phyloP scores from a whole-genome alignment of 2,329 filamentous ascomycete genomes.

The Colletotrichum tamarilloi region DNA sequence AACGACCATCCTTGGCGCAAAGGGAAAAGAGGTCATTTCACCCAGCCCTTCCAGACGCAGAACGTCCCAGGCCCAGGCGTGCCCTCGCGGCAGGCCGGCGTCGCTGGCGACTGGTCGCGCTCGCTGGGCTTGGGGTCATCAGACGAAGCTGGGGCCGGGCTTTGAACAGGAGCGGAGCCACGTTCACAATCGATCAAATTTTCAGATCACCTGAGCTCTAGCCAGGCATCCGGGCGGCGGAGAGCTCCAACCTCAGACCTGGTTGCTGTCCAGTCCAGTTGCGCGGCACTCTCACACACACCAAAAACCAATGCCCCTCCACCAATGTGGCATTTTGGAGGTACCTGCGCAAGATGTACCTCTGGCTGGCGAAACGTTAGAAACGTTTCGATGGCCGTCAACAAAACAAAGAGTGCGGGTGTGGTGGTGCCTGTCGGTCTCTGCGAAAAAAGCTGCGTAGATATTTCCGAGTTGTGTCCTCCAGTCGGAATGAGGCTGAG shows the following conservation, averaged over 20 bases:
- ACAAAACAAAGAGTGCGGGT: neutral
- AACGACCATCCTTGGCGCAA: constrained; percentile 18
- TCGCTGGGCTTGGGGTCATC: constrained; percentile 21
- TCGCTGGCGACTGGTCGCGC: constrained; percentile 29
- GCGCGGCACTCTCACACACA: constrained; percentile 15
- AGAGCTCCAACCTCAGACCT: constrained; percentile 27
- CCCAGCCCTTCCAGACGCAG: constrained; percentile 19
- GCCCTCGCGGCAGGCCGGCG: constrained; percentile 20
- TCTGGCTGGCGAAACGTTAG: constrained; percentile 13
- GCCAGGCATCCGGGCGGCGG: constrained; percentile 26
- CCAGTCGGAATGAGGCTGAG: neutral
- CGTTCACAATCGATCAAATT: constrained; percentile 30
- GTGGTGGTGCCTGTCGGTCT: neutral
- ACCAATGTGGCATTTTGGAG: neutral
- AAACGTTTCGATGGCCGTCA: neutral
- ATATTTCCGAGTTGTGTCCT: neutral
- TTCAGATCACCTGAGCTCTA: constrained; percentile 35
- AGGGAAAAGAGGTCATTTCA: constrained; percentile 16
- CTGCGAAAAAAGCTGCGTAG: neutral
- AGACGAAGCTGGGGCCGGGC: constrained; percentile 32
- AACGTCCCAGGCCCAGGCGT: constrained; percentile 16
- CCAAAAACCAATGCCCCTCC: constrained; percentile 23
- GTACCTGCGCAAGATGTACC: constrained; percentile 25
- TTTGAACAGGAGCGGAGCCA: constrained; percentile 30
- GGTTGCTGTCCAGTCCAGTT: constrained; percentile 26